Evolutionary conservation across 2,329 filamentous ascomycete species (phyloP), one percentile per base, ranked within the genome.

Genomic region (Sporothrix humicola): DNA sequence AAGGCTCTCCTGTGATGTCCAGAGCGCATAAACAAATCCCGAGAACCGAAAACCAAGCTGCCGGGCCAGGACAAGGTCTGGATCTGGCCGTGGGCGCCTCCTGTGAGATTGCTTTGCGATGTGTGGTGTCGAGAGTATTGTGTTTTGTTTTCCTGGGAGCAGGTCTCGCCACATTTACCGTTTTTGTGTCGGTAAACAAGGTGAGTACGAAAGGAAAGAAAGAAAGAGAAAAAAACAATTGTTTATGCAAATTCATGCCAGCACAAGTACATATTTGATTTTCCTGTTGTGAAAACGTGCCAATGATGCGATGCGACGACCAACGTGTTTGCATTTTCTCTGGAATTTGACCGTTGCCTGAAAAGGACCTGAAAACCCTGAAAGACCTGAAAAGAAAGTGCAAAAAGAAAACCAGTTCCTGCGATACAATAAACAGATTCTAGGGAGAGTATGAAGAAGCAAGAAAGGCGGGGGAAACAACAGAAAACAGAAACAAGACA

Each of bases 21-120:
- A n/a, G n/a, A n/a, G n/a, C 61, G 61, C 42, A 65, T 15, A 46
- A 65, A 65, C 31, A 37, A 37, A 37, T 65, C 42, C 61, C 61
- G 1, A 20, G 46, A 42, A 17, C 48, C 13, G 48, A 17, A 37
- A 37, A 46, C 61, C 42, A 48, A 15, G 61, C 61, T 48, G 37
- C 42, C 46, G 42, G 42, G 42, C 58, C 37, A 20, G 58, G 15
- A 9, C 31, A n/a, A 7, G 31, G 31, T 37, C 31, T 37, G 31
- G 31, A 37, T 37, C 31, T 37, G 31, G 31, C 31, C 31, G 31
- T 5, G 31, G 31, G 3, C 4, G 31, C 31, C 4, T 6, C 31
- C 5, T 37, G 31, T 37, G 31, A 37, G 4, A 6, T 37, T 37
- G 31, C 31, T 37, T 37, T 37, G 5, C 31, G 31, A 37, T 37